Conservation (phyloP, 2,329 filamentous ascomycete genomes). For the Fusarium sp. region DNA sequence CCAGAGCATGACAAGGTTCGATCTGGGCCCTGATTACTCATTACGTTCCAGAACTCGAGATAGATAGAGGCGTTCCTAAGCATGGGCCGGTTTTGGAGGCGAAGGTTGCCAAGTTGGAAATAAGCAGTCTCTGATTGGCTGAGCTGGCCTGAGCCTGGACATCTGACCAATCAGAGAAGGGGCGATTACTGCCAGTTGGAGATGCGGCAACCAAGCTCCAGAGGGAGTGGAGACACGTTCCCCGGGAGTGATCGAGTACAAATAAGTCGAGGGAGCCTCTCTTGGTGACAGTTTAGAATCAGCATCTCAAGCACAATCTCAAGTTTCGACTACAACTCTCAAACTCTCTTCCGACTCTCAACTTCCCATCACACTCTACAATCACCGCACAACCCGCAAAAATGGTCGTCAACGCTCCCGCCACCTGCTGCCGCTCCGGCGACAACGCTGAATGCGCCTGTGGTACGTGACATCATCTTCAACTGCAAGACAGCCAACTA, state of each 20-base stretch:
- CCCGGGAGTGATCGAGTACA: constrained; percentile 33
- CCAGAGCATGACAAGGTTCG: constrained; percentile 3
- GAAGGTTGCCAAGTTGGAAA: constrained; percentile 33
- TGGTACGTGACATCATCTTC: constrained; percentile 58
- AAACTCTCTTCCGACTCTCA: neutral
- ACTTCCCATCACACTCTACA: neutral
- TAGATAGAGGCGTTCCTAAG: neutral
- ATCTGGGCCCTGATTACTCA: constrained; percentile 4
- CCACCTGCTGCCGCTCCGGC: constrained; percentile 69
- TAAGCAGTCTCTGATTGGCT: constrained; percentile 42
- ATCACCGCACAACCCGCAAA: constrained; percentile 22
- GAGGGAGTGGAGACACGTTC: constrained; percentile 26
- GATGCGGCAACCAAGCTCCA: constrained; percentile 2
- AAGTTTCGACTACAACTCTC: constrained; percentile 5
- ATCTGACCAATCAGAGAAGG: neutral
- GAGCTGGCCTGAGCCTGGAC: rapidly evolving
- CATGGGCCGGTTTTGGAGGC: constrained; percentile 35
- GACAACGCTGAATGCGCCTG: constrained; percentile 65
- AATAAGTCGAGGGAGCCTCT: constrained; percentile 38
- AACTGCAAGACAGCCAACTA: neutral
- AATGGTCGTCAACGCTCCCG: constrained; percentile 51
- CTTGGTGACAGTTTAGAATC: neutral
- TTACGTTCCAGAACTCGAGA: constrained; percentile 1
- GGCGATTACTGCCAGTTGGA: constrained; percentile 31
- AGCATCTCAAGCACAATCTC: neutral